phyloP scores from a whole-genome alignment of 2,329 filamentous ascomycete genomes.

The Lachnellula cervina region DNA sequence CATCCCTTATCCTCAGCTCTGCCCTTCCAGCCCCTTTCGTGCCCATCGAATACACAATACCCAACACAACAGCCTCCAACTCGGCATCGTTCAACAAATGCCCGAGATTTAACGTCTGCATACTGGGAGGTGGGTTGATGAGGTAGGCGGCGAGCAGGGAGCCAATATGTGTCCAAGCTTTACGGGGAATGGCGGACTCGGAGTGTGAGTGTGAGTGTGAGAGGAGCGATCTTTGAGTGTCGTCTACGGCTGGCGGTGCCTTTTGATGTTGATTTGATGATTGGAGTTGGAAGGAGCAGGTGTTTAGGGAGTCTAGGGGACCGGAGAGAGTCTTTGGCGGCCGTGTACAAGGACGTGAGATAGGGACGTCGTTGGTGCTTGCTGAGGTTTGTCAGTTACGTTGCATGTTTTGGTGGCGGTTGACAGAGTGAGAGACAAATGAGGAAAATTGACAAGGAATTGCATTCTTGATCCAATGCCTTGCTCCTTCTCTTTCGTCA shows the following conservation, averaged over 20 bases:
- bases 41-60: conserved; percentile 13
- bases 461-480: neutral
- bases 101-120: conserved; percentile 14
- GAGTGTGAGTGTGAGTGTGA: neutral
- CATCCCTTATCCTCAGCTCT: neutral
- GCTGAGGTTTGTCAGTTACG: neutral
- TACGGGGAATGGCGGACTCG: neutral
- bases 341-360: neutral
- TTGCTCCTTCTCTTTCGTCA: neutral
- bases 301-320: neutral
- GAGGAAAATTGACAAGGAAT: no score
- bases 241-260: neutral
- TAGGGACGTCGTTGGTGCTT: neutral
- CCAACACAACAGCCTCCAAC: conserved; percentile 12
- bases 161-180: conserved; percentile 11
- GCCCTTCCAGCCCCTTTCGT: no score
- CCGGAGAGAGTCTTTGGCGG: neutral
- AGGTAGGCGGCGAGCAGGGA: conserved; percentile 1
- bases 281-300: neutral
- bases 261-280: neutral
- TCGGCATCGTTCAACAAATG: conserved; percentile 4
- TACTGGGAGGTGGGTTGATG: neutral
- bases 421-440: neutral
- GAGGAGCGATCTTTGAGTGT: neutral
- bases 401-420: neutral